A percentile compares a stretch with the other conserved stretches of the same genome.
Evolutionary conservation across 345 rosid genomes (phyloP).

Genomic region (Brassica rapa): DNA sequence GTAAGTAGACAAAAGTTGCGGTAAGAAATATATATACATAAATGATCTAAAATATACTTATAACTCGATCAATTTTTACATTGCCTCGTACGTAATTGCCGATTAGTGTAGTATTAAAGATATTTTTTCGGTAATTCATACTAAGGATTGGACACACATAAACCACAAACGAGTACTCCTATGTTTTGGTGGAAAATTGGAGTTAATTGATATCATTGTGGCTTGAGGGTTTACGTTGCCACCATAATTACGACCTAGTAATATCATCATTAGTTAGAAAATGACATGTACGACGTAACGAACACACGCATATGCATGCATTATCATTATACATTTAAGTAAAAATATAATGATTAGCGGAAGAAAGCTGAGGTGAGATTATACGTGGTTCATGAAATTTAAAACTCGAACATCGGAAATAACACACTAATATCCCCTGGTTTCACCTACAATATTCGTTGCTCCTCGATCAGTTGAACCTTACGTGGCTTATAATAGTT

Average conservation of each 20-base stretch:
- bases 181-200: slow-evolving; percentile 5
- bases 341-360: slow-evolving; percentile 6
- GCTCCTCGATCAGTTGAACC: neutral
- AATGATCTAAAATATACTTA: neutral
- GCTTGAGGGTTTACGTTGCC: slow-evolving; percentile 36
- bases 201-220: slow-evolving; percentile 21
- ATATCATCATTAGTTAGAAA: slow-evolving; percentile 23
- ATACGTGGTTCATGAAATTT: neutral
- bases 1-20: neutral
- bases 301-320: slow-evolving; percentile 36
- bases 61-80: neutral
- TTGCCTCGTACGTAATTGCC: neutral
- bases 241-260: slow-evolving; percentile 35
- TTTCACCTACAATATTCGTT: neutral
- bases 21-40: too few species aligned
- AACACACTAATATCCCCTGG: neutral
- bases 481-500: slow-evolving; percentile 8
- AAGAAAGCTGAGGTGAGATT: slow-evolving; percentile 7
- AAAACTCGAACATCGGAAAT: neutral
- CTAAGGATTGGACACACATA: neutral
- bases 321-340: neutral
- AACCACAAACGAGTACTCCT: slow-evolving; percentile 4
- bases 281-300: slow-evolving; percentile 18
- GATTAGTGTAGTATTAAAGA: neutral
- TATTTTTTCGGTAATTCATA: neutral